These are phyloP conservation scores for Epithele typhae DNA, from an alignment of 768 basidiomycete species.

Conservation along the genomic window DNA sequence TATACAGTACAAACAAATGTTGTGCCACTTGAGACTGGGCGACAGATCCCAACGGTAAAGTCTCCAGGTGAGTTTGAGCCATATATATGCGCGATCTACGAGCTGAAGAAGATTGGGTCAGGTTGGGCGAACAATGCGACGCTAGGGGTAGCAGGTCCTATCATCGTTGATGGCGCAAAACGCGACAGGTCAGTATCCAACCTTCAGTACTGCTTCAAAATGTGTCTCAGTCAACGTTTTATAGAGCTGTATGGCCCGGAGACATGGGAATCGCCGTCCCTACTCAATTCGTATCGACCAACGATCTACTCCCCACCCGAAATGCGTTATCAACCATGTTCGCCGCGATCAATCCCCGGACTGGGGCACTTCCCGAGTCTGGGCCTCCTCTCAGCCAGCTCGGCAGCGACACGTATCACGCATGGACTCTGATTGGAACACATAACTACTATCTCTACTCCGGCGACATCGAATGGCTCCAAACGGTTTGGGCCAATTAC, in stretches of 20 bases:
- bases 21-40: no score
- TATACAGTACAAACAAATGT: slow-evolving; percentile 61
- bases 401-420: slow-evolving; percentile 50
- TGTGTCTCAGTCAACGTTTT: no score
- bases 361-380: slow-evolving; percentile 53
- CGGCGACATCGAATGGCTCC: slow-evolving; percentile 49
- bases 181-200: slow-evolving; percentile 50
- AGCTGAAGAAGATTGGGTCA: no score
- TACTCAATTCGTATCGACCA: slow-evolving; percentile 57
- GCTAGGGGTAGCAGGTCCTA: slow-evolving; percentile 52
- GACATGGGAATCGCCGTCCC: slow-evolving; percentile 65
- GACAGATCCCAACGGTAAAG: slow-evolving; percentile 40
- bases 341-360: slow-evolving; percentile 44
- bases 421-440: slow-evolving; percentile 57
- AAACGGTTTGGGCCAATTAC: slow-evolving; percentile 49
- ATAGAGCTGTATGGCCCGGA: slow-evolving; percentile 25
- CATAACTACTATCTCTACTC: slow-evolving; percentile 55
- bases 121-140: slow-evolving; percentile 55
- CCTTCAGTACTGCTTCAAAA: background rate
- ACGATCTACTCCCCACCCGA: slow-evolving; percentile 49
- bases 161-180: slow-evolving; percentile 60
- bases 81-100: no score
- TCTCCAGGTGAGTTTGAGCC: slow-evolving; percentile 37
- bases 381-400: slow-evolving; percentile 42
- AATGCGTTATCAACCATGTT: slow-evolving; percentile 60